Conservation (phyloP, 78 protist species). For the Dictyostelium purpureum region DNA sequence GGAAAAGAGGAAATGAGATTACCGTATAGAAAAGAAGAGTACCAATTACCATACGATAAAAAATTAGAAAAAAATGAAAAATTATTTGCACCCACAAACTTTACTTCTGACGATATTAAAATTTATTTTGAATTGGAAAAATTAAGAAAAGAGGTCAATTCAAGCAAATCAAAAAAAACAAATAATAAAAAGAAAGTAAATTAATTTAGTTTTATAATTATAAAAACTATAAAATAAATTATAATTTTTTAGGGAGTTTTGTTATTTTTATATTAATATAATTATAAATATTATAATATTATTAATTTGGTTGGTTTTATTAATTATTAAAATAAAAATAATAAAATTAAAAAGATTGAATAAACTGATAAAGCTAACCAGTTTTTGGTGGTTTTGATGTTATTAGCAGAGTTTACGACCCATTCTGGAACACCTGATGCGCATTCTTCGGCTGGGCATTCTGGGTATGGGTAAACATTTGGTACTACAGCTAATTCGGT, state of each 20-base stretch:
- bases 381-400: no score
- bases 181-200: not conserved
- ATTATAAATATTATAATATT: no score
- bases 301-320: no score
- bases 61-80: not conserved
- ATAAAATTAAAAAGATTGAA: no score
- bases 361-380: no score
- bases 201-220: not conserved
- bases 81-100: not conserved
- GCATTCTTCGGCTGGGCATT: not conserved
- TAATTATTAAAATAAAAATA: no score
- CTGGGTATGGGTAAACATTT: not conserved
- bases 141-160: not conserved
- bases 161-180: not conserved
- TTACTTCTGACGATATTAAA: not conserved
- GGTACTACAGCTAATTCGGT: not conserved
- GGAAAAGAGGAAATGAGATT: constrained; percentile 15
- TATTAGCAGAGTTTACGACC: not conserved
- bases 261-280: no score
- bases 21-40: constrained; percentile 23
- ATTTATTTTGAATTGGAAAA: constrained; percentile 17
- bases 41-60: not conserved
- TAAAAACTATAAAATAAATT: no score
- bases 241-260: no score
- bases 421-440: constrained; percentile 8